phyloP scores from a whole-genome alignment of 495 filamentous ascomycete species.

The Penicillium simplicissimum region DNA sequence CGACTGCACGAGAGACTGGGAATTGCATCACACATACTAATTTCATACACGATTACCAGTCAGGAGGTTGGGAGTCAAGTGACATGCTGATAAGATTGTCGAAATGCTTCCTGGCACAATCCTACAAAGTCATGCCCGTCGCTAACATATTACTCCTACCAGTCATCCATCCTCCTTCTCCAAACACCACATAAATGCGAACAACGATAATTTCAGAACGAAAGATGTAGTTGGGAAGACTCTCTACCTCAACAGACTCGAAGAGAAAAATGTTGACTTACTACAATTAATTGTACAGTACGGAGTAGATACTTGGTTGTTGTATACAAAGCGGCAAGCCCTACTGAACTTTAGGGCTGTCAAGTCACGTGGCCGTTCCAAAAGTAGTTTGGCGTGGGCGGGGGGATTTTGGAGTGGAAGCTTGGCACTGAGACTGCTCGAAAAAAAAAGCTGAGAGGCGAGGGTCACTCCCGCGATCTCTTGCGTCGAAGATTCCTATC shows the following conservation, averaged over 20 bases:
- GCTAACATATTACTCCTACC: too few relatives aligned
- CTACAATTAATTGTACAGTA: background rate
- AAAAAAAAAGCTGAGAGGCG: constrained; percentile 39
- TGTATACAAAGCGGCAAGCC: constrained; percentile 3
- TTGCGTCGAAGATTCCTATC: constrained; percentile 23
- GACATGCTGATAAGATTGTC: background rate
- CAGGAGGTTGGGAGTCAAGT: background rate
- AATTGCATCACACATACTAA: background rate
- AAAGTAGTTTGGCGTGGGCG: constrained; percentile 22
- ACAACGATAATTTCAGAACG: too few relatives aligned
- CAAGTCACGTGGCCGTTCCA: constrained; percentile 4
- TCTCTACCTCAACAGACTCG: background rate
- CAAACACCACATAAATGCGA: too few relatives aligned
- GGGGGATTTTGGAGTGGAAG: constrained; percentile 30
- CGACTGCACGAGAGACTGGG: background rate
- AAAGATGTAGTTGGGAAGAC: background rate
- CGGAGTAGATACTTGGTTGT: background rate
- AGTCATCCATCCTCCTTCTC: too few relatives aligned
- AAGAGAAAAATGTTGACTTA: background rate
- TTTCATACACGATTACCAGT: background rate
- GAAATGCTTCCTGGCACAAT: too few relatives aligned
- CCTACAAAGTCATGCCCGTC: too few relatives aligned
- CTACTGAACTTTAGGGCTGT: constrained; percentile 16
- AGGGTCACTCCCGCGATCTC: constrained; percentile 15
- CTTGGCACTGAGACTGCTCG: constrained; percentile 29